These are phyloP conservation scores for Evansstolkia leycettana DNA, from an alignment of 495 filamentous ascomycete species.

Conservation along the genomic window DNA sequence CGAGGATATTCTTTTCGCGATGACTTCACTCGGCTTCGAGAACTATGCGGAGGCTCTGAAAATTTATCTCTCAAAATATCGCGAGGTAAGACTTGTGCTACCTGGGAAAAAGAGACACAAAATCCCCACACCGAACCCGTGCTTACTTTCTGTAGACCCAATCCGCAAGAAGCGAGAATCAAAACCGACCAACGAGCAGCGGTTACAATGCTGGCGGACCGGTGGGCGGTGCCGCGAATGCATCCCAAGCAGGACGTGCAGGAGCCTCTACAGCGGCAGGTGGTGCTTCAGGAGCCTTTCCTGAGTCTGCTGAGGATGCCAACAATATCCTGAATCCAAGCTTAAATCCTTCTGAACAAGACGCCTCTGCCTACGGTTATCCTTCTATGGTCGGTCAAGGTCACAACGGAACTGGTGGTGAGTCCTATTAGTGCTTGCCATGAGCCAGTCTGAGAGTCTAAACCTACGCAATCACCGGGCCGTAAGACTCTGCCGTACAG, in stretches of 20 bases:
- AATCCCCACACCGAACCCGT: too few species aligned
- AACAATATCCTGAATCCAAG: constrained; percentile 49
- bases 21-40: constrained; percentile 98
- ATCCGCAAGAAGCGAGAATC: constrained; percentile 63
- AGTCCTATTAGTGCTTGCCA: constrained; percentile 26
- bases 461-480: too few species aligned
- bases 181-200: constrained; percentile 58
- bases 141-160: constrained; percentile 42
- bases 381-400: constrained; percentile 44
- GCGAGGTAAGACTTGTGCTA: constrained; percentile 64
- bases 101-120: constrained; percentile 1
- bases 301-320: constrained; percentile 42
- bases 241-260: constrained; percentile 33
- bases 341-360: constrained; percentile 47
- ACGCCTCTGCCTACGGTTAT: constrained; percentile 48
- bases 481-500: too few species aligned
- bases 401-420: constrained; percentile 57
- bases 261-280: constrained; percentile 12
- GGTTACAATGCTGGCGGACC: constrained; percentile 45
- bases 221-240: constrained; percentile 33
- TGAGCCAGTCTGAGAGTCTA: too few species aligned
- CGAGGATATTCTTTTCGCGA: constrained; percentile 95
- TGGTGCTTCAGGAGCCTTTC: constrained; percentile 30
- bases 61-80: constrained; percentile 94
- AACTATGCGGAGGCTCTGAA: constrained; percentile 97